Evolutionary conservation across 257 asterid species (phyloP), one percentile per base, ranked within the genome.

Genomic region (Fraxinus quadrangulata): DNA sequence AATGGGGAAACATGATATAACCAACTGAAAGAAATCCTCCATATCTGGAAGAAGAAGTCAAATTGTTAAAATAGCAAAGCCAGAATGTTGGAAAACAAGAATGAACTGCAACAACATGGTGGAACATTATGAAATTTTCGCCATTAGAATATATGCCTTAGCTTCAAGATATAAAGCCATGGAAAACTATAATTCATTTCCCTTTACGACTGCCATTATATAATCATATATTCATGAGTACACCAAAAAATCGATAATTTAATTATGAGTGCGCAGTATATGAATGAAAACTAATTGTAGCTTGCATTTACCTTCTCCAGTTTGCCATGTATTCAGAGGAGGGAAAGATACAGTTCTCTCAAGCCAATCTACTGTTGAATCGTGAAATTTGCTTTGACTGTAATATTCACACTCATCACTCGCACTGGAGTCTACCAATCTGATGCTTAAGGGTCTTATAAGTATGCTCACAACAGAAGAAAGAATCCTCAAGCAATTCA

Each of bases 21-120:
- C 88, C 89, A 96, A 87, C 85, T 83, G 89, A 71, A 96, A 82
- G 98, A 97, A 96, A 83, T 90, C 93, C 85, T 79, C 92, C 95
- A 88, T 92, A 83, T 90, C 99, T 93, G 94, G 84, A 87, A 81
- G 40, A 88, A 81, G 36, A 21, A 83, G 72, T 75, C 74, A 85
- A 65, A 54, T 77, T 59, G 61, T 72, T 54, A 76, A 70, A 31
- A 82, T 26, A 77, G 45, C 45, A 56, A 76, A 54, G 45, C 72
- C 12, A 61, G 70, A 72, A 56, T 21, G 56, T 39, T 24, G 26
- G 74, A 56, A 16, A 66, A 72, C 54, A 16, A 19, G 59, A 75
- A 67, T 80, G 74, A 74, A 68, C 45, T 49, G 81, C 72, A 74
- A 72, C 39, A 72, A 30, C 66, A 71, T 68, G 72, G 36, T 31